A percentile compares a stretch with the other conserved stretches of the same genome.
These are phyloP conservation scores for Miscanthus sacchariflorus DNA, from an alignment of 202 grass and related monocot species.

Conservation along the genomic window DNA sequence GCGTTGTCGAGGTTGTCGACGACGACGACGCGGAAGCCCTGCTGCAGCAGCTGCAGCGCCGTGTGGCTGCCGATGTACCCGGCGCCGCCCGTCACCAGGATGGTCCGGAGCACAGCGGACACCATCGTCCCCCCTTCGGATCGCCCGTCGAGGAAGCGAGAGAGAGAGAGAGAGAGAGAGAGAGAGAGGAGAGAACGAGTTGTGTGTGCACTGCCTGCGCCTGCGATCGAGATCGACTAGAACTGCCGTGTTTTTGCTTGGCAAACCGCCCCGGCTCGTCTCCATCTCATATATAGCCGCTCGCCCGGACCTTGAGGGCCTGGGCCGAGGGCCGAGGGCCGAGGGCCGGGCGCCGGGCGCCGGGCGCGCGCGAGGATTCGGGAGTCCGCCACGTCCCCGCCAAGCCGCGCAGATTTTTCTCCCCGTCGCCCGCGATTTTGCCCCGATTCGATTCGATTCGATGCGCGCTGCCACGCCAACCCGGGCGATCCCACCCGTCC, in stretches of 20 bases:
- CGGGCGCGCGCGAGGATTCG: not conserved
- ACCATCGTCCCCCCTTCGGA: conserved; percentile 39
- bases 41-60: conserved; percentile 78
- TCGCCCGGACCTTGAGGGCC: not conserved
- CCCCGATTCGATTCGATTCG: not conserved
- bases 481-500: not conserved
- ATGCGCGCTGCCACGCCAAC: not conserved
- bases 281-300: not conserved
- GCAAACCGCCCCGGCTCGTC: not conserved
- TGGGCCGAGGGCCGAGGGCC: not conserved
- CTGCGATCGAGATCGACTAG: not conserved
- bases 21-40: conserved; percentile 79
- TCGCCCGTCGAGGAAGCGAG: not conserved
- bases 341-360: no score
- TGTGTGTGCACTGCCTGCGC: not conserved
- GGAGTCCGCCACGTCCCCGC: not conserved
- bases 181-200: not conserved
- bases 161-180: not conserved
- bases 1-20: conserved; percentile 98
- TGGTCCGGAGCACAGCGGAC: conserved; percentile 51
- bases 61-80: conserved; percentile 99
- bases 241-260: not conserved
- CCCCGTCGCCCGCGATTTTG: not conserved
- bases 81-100: conserved; percentile 92
- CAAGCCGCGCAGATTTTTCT: not conserved